Base-by-base conservation (phyloP, 768 basidiomycete genomes). In the Hericium alpestre region DNA sequence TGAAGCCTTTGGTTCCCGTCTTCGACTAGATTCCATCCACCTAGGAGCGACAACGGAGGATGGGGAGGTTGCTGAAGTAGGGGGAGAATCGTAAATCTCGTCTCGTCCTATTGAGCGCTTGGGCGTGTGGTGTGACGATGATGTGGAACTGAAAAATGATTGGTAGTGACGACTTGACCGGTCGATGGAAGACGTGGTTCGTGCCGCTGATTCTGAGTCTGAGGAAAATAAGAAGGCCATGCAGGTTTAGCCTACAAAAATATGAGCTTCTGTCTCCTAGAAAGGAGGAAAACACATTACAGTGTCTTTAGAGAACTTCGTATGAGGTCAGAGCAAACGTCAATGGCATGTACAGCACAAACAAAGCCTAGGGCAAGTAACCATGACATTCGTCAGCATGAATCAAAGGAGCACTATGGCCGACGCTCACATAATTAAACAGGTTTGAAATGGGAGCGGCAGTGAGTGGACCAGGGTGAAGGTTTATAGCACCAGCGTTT, bases 181-280 rank as follows among this genome's bases (percentile, higher is more conserved):
- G 23, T 23, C 22, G 22, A 25, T 25, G 16, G 43, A 46, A 18
- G 43, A 46, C 43, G 43, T 32, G 32, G 32, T 18, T 46, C 43
- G 43, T 46, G 32, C 32, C 32, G 32, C 32, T 32, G 43, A 1
- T 41, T 62, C 61, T 37, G 49, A 58, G 49, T 43, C 55, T 7
- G 59, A 40, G 23, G 60, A 61, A 11, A 56, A 54, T 41, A 61
- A 57, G 40, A 63, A 63, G 9, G 60, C 57, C 62, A 63, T 63
- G 53, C 23, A 46, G 39, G 27, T 43, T 49, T 8, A 56, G 43
- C 37, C 59, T 60, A 50, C 4, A 3, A 8, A 22, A 20, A 40
- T 6, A 22, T 38, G 6, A 57, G 57, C n/a, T 41, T 54, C 40
- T 3, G 37, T n/a, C 15, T 22, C 18, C 23, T 12, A 1, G 25